Base-by-base conservation (phyloP, 2,329 filamentous ascomycete genomes). In the Botrytis sinoallii region DNA sequence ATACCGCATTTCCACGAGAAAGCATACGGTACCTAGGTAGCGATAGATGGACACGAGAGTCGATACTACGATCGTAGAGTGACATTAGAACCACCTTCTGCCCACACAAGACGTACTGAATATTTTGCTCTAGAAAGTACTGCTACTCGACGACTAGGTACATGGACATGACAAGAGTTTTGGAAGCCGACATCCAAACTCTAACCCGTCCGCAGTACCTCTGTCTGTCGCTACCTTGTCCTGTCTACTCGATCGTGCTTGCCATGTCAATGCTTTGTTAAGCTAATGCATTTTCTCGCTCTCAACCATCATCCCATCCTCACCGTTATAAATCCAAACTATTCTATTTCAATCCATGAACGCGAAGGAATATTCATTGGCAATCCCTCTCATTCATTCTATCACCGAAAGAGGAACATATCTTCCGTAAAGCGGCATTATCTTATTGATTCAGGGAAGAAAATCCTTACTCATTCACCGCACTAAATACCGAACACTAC, bases 391-490 rank as follows among this genome's bases (percentile, higher is more conserved):
- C 4, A 10, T 35, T 66, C 35, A 55, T n/a, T 69, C 18, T 68
- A 68, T 68, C 66, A 16, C 35, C 35, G 18, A 57, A 69, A 57
- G 44, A 20, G 14, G 35, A 46, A 18, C 42, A 60, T 32, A 20
- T 29, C 63, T 5, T 57, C 57, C 38, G 29, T 68, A 55, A 70
- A 61, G 68, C 68, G 32, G 68, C 68, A 63, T 35, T 29, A 42
- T 60, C 8, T 48, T 61, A 32, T 52, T 57, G 59, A 72, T 48
- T 48, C 46, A 60, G 71, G 42, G 68, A 61, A 44, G 18, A 46
- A 61, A 70, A 61, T 61, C 68, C 68, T 70, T 70, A 63, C 68
- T 46, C 52, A 42, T 46, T 70, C 68, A 70, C 38, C n/a, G n/a
- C 66, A 69, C 48, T 59, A 69, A 42, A 69, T 42, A 42, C n/a